Evolutionary conservation across 208 protist species (phyloP).

Genomic region (Porcisia deanei): DNA sequence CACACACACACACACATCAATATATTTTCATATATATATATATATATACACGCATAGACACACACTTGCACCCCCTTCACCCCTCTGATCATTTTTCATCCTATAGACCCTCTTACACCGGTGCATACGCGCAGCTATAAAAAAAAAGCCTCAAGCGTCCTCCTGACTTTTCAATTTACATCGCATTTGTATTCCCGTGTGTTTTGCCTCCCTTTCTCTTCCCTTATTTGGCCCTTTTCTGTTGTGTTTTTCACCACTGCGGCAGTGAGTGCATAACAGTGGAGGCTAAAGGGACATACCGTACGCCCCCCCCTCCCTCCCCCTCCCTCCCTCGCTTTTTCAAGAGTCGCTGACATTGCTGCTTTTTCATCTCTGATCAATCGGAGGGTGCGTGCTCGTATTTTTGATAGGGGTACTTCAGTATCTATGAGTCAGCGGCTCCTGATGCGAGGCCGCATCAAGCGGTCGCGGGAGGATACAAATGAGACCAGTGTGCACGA

Average conservation of each 20-base stretch:
- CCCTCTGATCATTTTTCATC: background rate
- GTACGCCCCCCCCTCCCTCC: background rate
- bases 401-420: background rate
- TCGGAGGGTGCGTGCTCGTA: too few species aligned
- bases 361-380: background rate
- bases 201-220: background rate
- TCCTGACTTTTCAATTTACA: background rate
- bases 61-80: background rate
- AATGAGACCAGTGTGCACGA: background rate
- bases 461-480: constrained; percentile 24
- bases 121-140: background rate
- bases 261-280: background rate
- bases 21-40: background rate
- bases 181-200: background rate
- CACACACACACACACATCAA: background rate
- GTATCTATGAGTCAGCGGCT: background rate
- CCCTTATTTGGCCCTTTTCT: background rate
- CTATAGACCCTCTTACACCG: background rate
- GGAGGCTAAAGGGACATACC: background rate
- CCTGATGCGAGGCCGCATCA: constrained; percentile 1
- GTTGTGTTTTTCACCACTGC: background rate
- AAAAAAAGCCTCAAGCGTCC: background rate
- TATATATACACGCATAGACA: background rate
- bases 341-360: background rate
- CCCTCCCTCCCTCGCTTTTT: background rate